Evolutionary conservation across 768 basidiomycete species (phyloP).

Genomic region (Tulasnella sp.): DNA sequence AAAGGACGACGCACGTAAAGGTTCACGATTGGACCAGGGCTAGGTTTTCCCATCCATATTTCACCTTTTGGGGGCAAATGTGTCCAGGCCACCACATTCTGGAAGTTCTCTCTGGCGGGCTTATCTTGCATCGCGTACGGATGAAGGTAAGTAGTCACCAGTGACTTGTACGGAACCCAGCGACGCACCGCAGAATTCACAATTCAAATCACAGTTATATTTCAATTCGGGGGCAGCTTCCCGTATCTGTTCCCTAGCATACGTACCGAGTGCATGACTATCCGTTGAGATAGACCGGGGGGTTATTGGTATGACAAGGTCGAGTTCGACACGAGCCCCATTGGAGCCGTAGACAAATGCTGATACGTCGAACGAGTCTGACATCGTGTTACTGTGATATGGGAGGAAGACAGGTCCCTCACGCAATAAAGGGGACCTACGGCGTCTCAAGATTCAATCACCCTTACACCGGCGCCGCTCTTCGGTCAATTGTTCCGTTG

Average conservation of each 20-base stretch:
- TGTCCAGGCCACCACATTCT: background rate
- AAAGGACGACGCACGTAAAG: background rate
- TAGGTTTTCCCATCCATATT: background rate
- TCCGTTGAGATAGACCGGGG: background rate
- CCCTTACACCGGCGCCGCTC: too few relatives aligned
- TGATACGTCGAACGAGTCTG: too few relatives aligned
- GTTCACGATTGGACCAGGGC: background rate
- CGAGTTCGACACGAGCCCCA: background rate
- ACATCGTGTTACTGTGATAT: too few relatives aligned
- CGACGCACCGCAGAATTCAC: background rate
- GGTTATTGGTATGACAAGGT: background rate
- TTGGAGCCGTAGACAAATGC: background rate
- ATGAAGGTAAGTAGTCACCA: too few relatives aligned
- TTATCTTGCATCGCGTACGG: too few relatives aligned
- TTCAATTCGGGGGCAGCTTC: background rate
- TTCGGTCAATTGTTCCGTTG: too few relatives aligned
- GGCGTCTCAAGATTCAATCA: too few relatives aligned
- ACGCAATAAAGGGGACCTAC: too few relatives aligned
- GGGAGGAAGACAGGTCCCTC: too few relatives aligned
- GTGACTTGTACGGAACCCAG: too few relatives aligned
- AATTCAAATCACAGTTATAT: background rate
- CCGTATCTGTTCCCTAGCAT: background rate
- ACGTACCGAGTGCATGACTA: background rate
- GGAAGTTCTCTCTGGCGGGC: background rate
- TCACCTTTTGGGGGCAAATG: conserved; percentile 3